A percentile compares a stretch with the other conserved stretches of the same genome.
phyloP scores from a whole-genome alignment of 371 early-diverging fungal species.

The Amoeboaphelidium protococcarum region DNA sequence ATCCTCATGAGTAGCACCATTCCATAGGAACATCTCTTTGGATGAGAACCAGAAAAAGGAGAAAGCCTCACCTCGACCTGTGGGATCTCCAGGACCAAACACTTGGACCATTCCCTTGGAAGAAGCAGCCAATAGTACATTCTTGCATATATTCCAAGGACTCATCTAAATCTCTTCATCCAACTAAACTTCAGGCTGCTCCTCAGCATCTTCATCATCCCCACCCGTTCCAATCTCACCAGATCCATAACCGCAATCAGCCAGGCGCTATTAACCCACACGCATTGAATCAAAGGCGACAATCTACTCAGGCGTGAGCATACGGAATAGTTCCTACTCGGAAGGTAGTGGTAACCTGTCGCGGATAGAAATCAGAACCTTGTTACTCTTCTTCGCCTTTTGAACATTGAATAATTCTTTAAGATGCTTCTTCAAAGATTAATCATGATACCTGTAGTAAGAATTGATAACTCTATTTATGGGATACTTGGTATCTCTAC shows the following conservation, averaged over 20 bases:
- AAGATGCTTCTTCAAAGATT: conserved; percentile 16
- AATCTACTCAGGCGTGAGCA: conserved; percentile 94
- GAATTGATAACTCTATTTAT: conserved; percentile 9
- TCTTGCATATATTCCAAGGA: conserved; percentile 88
- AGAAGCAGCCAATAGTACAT: conserved; percentile 44
- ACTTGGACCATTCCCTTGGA: conserved; percentile 76
- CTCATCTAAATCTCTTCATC: conserved; percentile 73
- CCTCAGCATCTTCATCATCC: conserved; percentile 25
- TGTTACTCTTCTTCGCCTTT: conserved; percentile 65
- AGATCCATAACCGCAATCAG: conserved; percentile 66
- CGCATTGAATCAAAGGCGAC: conserved; percentile 92
- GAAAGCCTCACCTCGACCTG: conserved; percentile 92
- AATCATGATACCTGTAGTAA: conserved; percentile 16
- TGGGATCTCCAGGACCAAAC: conserved; percentile 49
- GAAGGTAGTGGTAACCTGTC: conserved; percentile 43
- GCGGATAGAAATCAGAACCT: conserved; percentile 79
- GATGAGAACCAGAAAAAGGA: conserved; percentile 88
- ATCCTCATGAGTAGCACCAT: conserved; percentile 59
- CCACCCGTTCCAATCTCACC: conserved; percentile 23
- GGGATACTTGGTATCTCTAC: background rate
- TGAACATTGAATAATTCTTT: conserved; percentile 92
- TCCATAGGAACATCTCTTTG: conserved; percentile 84
- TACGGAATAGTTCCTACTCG: conserved; percentile 81
- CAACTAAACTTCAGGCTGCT: conserved; percentile 31
- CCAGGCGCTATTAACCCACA: conserved; percentile 77